Conservation (phyloP, 176 grass and related monocot genomes). For the Eleusine coracana region DNA sequence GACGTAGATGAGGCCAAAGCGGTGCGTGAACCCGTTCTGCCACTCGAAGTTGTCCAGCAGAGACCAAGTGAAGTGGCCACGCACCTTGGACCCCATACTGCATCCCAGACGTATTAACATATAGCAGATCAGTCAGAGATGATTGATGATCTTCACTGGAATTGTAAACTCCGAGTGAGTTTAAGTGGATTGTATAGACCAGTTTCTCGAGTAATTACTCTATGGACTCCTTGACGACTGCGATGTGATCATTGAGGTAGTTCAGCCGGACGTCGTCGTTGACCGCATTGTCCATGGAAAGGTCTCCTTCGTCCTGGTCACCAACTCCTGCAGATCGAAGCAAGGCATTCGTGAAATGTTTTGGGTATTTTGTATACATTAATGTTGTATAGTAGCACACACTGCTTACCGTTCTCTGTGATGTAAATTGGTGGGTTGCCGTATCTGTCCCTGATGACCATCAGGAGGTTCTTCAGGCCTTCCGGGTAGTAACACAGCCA, state of each 20-base stretch:
- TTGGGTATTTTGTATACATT: neutral
- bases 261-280: conserved; percentile 13
- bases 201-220: neutral
- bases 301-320: neutral
- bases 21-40: conserved; percentile 1
- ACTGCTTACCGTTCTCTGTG: conserved; percentile 46
- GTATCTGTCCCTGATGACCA: conserved; percentile 41
- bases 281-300: neutral
- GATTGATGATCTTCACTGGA: neutral
- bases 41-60: conserved; percentile 57
- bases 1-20: conserved; percentile 47
- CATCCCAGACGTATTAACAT: neutral
- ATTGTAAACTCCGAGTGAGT: too few relatives aligned
- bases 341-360: neutral
- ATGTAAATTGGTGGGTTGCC: conserved; percentile 41
- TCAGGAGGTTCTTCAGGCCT: conserved; percentile 35
- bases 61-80: conserved; percentile 45
- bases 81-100: conserved; percentile 30
- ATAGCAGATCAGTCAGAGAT: neutral
- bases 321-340: neutral
- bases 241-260: conserved; percentile 31
- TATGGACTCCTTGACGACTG: neutral
- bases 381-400: too few relatives aligned
- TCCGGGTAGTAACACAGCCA: conserved; percentile 17
- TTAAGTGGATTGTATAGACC: too few relatives aligned